Percentiles rank a stretch among this genome's conserved stretches.
phyloP scores from a whole-genome alignment of 192 early-diverging fungal species.

The Radiomyces spectabilis region DNA sequence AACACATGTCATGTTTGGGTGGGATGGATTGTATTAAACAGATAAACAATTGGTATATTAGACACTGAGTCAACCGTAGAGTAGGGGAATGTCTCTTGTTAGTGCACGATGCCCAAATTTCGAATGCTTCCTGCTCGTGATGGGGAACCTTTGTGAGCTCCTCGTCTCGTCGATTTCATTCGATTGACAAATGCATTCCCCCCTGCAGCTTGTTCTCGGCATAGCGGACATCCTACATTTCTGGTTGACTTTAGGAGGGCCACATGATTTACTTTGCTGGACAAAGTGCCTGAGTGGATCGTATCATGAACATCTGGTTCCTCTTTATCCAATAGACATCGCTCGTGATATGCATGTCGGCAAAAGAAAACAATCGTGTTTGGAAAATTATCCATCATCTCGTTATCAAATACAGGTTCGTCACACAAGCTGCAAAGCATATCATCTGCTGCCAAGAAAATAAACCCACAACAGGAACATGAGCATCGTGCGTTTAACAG shows the following conservation, averaged over 20 bases:
- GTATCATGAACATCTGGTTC: constrained; percentile 19
- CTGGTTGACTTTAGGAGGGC: constrained; percentile 33
- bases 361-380: constrained; percentile 85
- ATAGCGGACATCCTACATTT: constrained; percentile 41
- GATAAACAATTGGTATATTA: too few species aligned
- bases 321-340: constrained; percentile 65
- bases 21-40: too few species aligned
- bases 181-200: constrained; percentile 29
- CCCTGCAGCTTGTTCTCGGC: constrained; percentile 37
- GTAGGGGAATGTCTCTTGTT: too few species aligned
- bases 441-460: too few species aligned
- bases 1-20: too few species aligned
- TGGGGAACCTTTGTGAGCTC: too few species aligned
- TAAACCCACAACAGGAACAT: too few species aligned
- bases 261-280: constrained; percentile 44
- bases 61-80: too few species aligned
- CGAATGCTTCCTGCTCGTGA: too few species aligned
- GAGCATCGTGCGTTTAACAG: too few species aligned
- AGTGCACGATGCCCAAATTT: too few species aligned
- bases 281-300: constrained; percentile 12
- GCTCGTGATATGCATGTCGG: constrained; percentile 80
- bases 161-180: constrained; percentile 17
- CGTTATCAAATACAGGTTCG: constrained; percentile 34
- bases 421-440: constrained; percentile 41
- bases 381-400: constrained; percentile 8